These are phyloP conservation scores for Ophiostoma ulmi DNA, from an alignment of 2,329 filamentous ascomycete genomes.

Conservation along the genomic window DNA sequence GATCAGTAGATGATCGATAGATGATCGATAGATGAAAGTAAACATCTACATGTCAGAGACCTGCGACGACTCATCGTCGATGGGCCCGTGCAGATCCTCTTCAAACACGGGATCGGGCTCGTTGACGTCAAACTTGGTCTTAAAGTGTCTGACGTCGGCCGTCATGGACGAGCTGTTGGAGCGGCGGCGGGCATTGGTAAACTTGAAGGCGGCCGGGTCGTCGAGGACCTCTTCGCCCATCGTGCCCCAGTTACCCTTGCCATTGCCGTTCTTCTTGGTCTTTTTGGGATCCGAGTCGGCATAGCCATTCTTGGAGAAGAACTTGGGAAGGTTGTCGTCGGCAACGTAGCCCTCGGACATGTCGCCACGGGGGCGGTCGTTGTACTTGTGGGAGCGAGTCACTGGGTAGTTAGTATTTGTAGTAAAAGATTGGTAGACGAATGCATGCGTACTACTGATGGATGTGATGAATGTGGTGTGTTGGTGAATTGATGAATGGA, in stretches of 20 bases:
- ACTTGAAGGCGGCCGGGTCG: constrained; percentile 67
- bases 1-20: no score
- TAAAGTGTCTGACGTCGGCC: constrained; percentile 69
- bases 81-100: constrained; percentile 67
- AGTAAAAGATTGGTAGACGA: constrained; percentile 4
- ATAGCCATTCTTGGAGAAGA: constrained; percentile 84
- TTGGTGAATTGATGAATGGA: neutral
- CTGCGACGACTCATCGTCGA: constrained; percentile 54
- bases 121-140: constrained; percentile 92
- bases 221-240: constrained; percentile 77
- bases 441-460: neutral
- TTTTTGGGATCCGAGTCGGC: constrained; percentile 80
- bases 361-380: constrained; percentile 83
- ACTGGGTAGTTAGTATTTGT: constrained; percentile 48
- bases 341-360: constrained; percentile 61
- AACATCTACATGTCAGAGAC: constrained; percentile 38
- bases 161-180: constrained; percentile 77
- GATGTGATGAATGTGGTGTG: neutral
- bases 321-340: constrained; percentile 76
- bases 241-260: constrained; percentile 89
- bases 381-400: constrained; percentile 96
- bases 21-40: neutral
- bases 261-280: constrained; percentile 92
- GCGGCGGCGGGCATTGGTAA: constrained; percentile 81
- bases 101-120: constrained; percentile 91